Evolutionary conservation across 352 stramenopile species (phyloP).

Genomic region (Pythium pyrilobum): DNA sequence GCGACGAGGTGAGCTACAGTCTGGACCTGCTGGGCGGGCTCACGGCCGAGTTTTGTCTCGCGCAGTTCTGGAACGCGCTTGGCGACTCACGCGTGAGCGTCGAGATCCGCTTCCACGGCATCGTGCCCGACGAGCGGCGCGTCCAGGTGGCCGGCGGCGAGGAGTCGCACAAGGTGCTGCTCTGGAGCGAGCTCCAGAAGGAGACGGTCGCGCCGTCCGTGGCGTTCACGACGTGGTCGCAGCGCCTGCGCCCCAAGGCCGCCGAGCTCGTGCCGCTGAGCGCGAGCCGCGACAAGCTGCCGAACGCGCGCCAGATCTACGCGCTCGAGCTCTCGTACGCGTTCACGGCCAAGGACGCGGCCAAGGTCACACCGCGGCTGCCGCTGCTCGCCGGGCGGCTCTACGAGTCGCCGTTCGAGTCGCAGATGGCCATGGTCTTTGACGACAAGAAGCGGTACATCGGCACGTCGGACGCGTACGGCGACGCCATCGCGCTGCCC

Average conservation of each 20-base stretch:
- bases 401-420: conserved; percentile 92
- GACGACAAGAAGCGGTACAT: conserved; percentile 92
- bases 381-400: conserved; percentile 69
- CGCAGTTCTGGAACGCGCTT: conserved; percentile 88
- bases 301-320: conserved; percentile 85
- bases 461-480: conserved; percentile 81
- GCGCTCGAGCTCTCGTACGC: conserved; percentile 88
- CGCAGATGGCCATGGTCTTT: conserved; percentile 92
- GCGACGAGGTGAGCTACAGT: conserved; percentile 57
- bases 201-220: conserved; percentile 73
- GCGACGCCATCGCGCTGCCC: conserved; percentile 56
- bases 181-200: conserved; percentile 65
- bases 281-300: conserved; percentile 75
- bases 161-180: conserved; percentile 68
- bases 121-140: conserved; percentile 57
- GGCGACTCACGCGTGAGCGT: conserved; percentile 78
- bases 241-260: conserved; percentile 73
- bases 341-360: conserved; percentile 80
- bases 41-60: conserved; percentile 87
- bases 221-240: conserved; percentile 79
- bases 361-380: conserved; percentile 78
- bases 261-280: conserved; percentile 75
- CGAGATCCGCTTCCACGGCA: conserved; percentile 82
- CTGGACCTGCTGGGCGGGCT: conserved; percentile 68
- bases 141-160: conserved; percentile 59